Percentiles rank a stretch among this genome's conserved stretches.
Evolutionary conservation across 306 rosid genomes (phyloP).

Genomic region (Cajanus cajan): DNA sequence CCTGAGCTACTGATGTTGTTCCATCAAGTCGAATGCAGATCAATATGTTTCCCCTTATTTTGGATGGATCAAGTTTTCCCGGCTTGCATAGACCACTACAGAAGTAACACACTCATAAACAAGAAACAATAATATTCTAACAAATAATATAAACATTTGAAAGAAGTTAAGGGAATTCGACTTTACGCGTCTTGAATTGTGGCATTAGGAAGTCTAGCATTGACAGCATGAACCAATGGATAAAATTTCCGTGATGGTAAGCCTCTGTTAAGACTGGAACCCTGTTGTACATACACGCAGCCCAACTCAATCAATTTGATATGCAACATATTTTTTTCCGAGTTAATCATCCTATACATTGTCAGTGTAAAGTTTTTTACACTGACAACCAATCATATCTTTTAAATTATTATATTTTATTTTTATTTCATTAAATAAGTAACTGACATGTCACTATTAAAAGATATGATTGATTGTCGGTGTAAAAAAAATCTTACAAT

Average conservation of each 20-base stretch:
- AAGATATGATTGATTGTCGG: no score
- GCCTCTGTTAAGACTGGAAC: slow-evolving; percentile 52
- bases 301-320: not conserved
- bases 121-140: not conserved
- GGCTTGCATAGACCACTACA: slow-evolving; percentile 39
- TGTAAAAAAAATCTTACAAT: no score
- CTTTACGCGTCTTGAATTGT: slow-evolving; percentile 47
- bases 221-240: slow-evolving; percentile 43
- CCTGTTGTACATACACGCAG: slow-evolving; percentile 33
- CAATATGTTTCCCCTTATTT: slow-evolving; percentile 39
- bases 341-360: no score
- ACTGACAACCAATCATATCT: no score
- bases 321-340: not conserved
- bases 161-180: not conserved
- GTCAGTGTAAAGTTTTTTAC: no score
- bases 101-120: not conserved
- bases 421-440: no score
- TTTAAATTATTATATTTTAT: no score
- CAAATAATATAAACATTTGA: not conserved
- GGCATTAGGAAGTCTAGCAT: slow-evolving; percentile 43
- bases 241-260: slow-evolving; percentile 39
- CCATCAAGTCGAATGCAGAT: slow-evolving; percentile 43
- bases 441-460: no score
- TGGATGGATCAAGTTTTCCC: slow-evolving; percentile 35
- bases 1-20: slow-evolving; percentile 40